These are phyloP conservation scores for Starmerella floris DNA, from an alignment of 805 yeast genomes.

Conservation along the genomic window DNA sequence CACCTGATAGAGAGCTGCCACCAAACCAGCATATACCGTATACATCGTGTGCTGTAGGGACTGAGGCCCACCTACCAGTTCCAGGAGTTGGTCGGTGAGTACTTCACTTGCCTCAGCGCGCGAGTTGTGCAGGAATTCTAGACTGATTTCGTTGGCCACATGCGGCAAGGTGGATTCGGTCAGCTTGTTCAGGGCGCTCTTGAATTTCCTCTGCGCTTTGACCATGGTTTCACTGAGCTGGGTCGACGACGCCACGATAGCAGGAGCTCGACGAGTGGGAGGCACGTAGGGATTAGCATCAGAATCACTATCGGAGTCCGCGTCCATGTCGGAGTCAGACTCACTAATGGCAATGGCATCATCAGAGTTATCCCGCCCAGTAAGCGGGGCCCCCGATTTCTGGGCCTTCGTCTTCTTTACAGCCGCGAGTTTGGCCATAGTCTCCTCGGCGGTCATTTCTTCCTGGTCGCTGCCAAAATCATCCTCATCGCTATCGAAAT, in stretches of 20 bases:
- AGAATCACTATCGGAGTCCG: constrained; percentile 14
- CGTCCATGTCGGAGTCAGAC: constrained; percentile 8
- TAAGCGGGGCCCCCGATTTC: not conserved
- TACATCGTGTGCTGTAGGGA: constrained; percentile 66
- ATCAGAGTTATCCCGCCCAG: not conserved
- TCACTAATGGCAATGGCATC: constrained; percentile 3
- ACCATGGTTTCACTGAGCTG: not conserved
- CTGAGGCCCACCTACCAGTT: constrained; percentile 50
- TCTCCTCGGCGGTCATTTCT: constrained; percentile 17
- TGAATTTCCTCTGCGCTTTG: constrained; percentile 37
- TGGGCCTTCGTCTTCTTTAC: constrained; percentile 6
- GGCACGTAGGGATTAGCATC: constrained; percentile 52
- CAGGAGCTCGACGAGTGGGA: constrained; percentile 54
- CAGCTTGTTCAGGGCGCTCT: constrained; percentile 75
- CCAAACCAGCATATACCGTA: constrained; percentile 62
- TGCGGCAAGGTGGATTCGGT: constrained; percentile 71
- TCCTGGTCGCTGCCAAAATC: not conserved
- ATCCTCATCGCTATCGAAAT: constrained; percentile 1
- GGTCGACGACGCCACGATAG: constrained; percentile 15
- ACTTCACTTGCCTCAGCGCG: constrained; percentile 67
- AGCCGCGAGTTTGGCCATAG: constrained; percentile 18
- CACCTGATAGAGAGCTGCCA: constrained; percentile 62
- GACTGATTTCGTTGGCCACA: constrained; percentile 56
- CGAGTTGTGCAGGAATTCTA: constrained; percentile 50
- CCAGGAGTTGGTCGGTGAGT: constrained; percentile 48